Conservation (phyloP, 805 yeast genomes). For the Priceomyces melissophilus region DNA sequence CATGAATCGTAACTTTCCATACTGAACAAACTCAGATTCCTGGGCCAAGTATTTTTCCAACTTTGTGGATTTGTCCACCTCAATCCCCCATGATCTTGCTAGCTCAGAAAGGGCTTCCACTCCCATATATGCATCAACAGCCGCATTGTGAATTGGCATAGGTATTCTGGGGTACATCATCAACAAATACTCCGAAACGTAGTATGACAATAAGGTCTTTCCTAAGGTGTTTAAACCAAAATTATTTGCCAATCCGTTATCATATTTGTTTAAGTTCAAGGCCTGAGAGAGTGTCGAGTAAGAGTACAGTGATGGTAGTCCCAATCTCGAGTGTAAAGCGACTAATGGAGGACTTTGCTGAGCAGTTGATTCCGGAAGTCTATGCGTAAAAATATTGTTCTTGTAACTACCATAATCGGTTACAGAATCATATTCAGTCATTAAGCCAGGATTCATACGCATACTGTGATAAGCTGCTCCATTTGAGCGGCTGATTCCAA, state of each 20-base stretch:
- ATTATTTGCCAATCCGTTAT: conserved; percentile 61
- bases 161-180: conserved; percentile 89
- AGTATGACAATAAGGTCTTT: conserved; percentile 67
- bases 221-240: conserved; percentile 82
- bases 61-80: conserved; percentile 61
- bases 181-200: conserved; percentile 70
- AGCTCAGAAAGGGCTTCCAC: conserved; percentile 59
- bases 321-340: conserved; percentile 75
- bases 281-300: conserved; percentile 75
- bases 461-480: conserved; percentile 18
- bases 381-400: conserved; percentile 39
- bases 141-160: conserved; percentile 65
- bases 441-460: conserved; percentile 21
- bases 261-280: conserved; percentile 53
- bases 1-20: conserved; percentile 65
- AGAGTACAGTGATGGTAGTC: conserved; percentile 55
- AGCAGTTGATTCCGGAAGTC: conserved; percentile 45
- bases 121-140: conserved; percentile 74
- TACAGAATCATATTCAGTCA: conserved; percentile 28
- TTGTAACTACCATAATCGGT: conserved; percentile 40
- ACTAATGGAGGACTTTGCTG: conserved; percentile 67
- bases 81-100: conserved; percentile 87
- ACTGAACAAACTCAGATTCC: conserved; percentile 62
- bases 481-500: not conserved
- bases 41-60: conserved; percentile 64